Evolutionary conservation across 2,329 filamentous ascomycete species (phyloP).

Genomic region (Sporothrix schenckii): DNA sequence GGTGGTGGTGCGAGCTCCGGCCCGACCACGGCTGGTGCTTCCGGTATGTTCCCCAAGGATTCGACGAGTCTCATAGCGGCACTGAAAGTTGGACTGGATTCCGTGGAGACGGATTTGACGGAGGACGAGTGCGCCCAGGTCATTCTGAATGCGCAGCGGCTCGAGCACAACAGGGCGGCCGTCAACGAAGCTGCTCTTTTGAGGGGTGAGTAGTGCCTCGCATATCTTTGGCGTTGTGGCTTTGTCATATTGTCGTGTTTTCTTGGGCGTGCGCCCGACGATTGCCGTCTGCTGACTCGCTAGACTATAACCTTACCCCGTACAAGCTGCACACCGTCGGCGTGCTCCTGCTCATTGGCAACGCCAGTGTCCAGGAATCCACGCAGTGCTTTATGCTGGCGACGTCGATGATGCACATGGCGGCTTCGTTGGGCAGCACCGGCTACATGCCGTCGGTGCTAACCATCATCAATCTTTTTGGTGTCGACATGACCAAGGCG

Average conservation of each 20-base stretch:
- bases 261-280: no score
- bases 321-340: constrained; percentile 44
- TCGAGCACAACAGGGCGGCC: neutral
- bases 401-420: constrained; percentile 44
- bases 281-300: neutral
- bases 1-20: neutral
- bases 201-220: neutral
- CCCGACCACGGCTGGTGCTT: neutral
- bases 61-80: neutral
- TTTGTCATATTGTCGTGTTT: no score
- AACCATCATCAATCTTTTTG: constrained; percentile 38
- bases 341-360: constrained; percentile 36
- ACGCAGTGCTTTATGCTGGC: constrained; percentile 37
- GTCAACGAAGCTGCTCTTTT: neutral
- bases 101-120: constrained; percentile 14
- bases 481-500: constrained; percentile 29
- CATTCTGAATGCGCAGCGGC: neutral
- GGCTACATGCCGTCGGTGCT: constrained; percentile 46
- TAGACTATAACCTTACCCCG: constrained; percentile 38
- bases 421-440: constrained; percentile 36
- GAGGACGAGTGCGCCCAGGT: constrained; percentile 24
- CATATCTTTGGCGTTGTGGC: neutral
- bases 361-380: neutral
- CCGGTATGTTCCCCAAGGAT: constrained; percentile 24
- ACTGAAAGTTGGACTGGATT: constrained; percentile 10